Conservation (phyloP, 2,329 filamentous ascomycete genomes). For the Nemania serpens region DNA sequence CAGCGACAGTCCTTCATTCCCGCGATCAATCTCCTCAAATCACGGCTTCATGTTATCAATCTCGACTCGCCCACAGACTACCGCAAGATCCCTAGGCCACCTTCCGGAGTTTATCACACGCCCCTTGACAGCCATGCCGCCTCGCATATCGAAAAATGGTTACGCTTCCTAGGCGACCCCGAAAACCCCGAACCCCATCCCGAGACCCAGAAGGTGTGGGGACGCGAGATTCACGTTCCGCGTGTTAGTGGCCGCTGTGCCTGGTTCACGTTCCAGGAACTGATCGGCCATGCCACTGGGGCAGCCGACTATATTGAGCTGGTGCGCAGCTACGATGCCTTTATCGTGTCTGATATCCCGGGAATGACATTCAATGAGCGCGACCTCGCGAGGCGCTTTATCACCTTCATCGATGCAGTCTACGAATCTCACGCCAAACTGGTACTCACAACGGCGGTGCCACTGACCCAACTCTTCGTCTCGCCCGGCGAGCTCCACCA, state of each 20-base stretch:
- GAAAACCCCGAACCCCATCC: slow-evolving; percentile 74
- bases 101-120: slow-evolving; percentile 92
- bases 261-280: slow-evolving; percentile 89
- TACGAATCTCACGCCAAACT: slow-evolving; percentile 95
- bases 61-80: slow-evolving; percentile 96
- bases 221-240: slow-evolving; percentile 85
- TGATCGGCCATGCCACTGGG: slow-evolving; percentile 86
- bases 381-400: slow-evolving; percentile 89
- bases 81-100: slow-evolving; percentile 91
- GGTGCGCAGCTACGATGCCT: slow-evolving; percentile 86
- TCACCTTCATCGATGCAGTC: slow-evolving; percentile 95
- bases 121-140: slow-evolving; percentile 78
- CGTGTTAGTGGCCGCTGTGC: slow-evolving; percentile 85
- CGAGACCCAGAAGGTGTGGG: slow-evolving; percentile 87
- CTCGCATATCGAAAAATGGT: slow-evolving; percentile 92
- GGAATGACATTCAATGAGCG: slow-evolving; percentile 87
- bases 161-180: slow-evolving; percentile 87
- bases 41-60: slow-evolving; percentile 84
- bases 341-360: slow-evolving; percentile 88
- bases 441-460: slow-evolving; percentile 87
- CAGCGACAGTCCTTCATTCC: slow-evolving; percentile 95
- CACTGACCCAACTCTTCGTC: slow-evolving; percentile 84
- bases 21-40: slow-evolving; percentile 90
- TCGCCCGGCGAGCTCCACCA: slow-evolving; percentile 71
- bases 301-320: slow-evolving; percentile 96